These are phyloP conservation scores for Coniella vitis DNA, from an alignment of 2,329 filamentous ascomycete genomes.

Conservation along the genomic window DNA sequence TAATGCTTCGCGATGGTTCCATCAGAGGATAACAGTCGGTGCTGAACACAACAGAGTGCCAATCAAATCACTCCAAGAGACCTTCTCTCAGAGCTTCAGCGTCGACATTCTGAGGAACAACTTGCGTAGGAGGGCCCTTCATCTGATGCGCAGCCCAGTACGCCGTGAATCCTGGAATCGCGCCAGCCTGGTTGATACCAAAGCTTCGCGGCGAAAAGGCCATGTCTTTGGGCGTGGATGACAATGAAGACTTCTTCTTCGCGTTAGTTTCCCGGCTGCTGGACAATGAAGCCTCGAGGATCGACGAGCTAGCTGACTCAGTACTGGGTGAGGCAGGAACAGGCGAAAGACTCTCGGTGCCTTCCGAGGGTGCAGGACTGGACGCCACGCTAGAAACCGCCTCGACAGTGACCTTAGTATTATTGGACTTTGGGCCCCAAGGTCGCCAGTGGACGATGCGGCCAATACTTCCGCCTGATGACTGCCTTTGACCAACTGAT, in stretches of 20 bases:
- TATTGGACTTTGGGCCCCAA: conserved; percentile 28
- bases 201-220: conserved; percentile 13
- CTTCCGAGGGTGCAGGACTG: conserved; percentile 5
- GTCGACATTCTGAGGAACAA: conserved; percentile 53
- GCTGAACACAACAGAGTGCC: neutral
- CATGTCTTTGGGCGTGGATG: conserved; percentile 3
- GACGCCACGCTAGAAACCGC: neutral
- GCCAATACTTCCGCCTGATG: conserved; percentile 26
- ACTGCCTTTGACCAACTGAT: conserved; percentile 13
- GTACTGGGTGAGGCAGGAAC: conserved; percentile 6
- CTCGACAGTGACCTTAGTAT: neutral
- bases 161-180: conserved; percentile 64
- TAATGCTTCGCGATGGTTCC: too few species aligned
- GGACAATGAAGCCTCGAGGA: conserved; percentile 2
- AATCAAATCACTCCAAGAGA: conserved; percentile 35
- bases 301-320: conserved; percentile 12
- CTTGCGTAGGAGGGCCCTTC: conserved; percentile 46
- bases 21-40: too few species aligned
- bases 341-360: conserved; percentile 7
- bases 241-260: conserved; percentile 1
- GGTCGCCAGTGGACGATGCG: conserved; percentile 44
- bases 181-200: conserved; percentile 73
- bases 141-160: conserved; percentile 45
- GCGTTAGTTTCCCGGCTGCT: neutral
- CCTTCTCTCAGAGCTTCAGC: conserved; percentile 54